phyloP scores from a whole-genome alignment of 1,284 basidiomycete species.

The Trametes polyzona region DNA sequence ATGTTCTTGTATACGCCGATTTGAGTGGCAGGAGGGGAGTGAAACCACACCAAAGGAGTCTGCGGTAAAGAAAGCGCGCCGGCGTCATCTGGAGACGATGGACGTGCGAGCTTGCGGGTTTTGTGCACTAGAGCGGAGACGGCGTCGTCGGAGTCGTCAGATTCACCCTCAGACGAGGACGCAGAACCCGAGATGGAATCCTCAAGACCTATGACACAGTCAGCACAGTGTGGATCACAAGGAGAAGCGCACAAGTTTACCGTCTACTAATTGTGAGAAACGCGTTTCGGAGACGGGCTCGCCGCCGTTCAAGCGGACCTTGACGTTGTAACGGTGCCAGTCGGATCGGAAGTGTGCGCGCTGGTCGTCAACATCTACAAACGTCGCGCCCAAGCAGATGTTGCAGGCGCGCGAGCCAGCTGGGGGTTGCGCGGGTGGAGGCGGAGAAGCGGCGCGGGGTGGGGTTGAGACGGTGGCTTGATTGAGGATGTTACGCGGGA shows the following conservation, averaged over 20 bases:
- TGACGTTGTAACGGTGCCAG: constrained; percentile 99
- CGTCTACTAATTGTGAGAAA: constrained; percentile 80
- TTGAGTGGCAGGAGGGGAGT: constrained; percentile 83
- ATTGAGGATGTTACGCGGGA: constrained; percentile 59
- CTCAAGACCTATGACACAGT: constrained; percentile 70
- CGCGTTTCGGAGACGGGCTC: constrained; percentile 68
- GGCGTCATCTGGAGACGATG: constrained; percentile 49
- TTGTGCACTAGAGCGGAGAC: constrained; percentile 72
- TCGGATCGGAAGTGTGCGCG: constrained; percentile 90
- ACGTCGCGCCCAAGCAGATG: constrained; percentile 74
- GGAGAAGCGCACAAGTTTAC: constrained; percentile 38
- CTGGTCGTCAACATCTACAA: constrained; percentile 82
- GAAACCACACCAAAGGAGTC: constrained; percentile 89
- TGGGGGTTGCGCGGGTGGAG: constrained; percentile 33
- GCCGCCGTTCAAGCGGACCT: constrained; percentile 69
- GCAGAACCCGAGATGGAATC: constrained; percentile 90
- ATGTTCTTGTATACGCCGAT: constrained; percentile 86
- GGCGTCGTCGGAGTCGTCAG: constrained; percentile 67
- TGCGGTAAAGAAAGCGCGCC: constrained; percentile 52
- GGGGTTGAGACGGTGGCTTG: constrained; percentile 31
- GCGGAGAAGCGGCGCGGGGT: constrained; percentile 38
- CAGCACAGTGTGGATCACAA: background rate
- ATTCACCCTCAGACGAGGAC: constrained; percentile 60
- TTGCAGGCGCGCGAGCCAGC: constrained; percentile 67
- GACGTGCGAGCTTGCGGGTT: constrained; percentile 51